phyloP scores from a whole-genome alignment of 1,139 yeast genomes.

The Eremothecium sinecaudum region DNA sequence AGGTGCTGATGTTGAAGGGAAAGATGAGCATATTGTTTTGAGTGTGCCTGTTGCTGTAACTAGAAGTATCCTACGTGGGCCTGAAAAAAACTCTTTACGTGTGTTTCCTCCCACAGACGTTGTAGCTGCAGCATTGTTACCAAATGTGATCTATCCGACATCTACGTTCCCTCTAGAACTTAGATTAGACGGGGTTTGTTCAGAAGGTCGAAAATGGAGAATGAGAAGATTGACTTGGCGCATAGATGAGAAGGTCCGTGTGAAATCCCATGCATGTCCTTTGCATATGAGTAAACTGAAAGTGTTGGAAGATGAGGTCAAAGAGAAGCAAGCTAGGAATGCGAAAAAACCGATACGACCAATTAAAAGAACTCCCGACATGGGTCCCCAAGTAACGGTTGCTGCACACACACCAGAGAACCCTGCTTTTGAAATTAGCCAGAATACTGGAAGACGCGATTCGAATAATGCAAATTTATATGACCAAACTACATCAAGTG shows the following conservation, averaged over 20 bases:
- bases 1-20: conserved; percentile 22
- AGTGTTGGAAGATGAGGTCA: conserved; percentile 39
- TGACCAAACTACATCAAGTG: conserved; percentile 16
- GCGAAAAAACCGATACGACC: conserved; percentile 22
- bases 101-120: conserved; percentile 94
- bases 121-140: conserved; percentile 76
- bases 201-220: conserved; percentile 69
- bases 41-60: conserved; percentile 65
- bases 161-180: conserved; percentile 77
- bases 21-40: conserved; percentile 37
- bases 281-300: conserved; percentile 44
- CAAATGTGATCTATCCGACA: conserved; percentile 82
- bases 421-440: not conserved
- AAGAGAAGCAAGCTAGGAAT: conserved; percentile 23
- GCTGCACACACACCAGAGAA: conserved; percentile 16
- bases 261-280: conserved; percentile 49
- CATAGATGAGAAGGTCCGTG: conserved; percentile 69
- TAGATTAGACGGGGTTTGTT: conserved; percentile 67
- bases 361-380: conserved; percentile 32
- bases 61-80: conserved; percentile 71
- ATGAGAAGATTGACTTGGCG: conserved; percentile 86
- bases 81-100: conserved; percentile 77
- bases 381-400: conserved; percentile 33
- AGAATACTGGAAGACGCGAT: conserved; percentile 6
- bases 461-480: conserved; percentile 10